phyloP scores from a whole-genome alignment of 371 early-diverging fungal species.

The Mortierella sp. region DNA sequence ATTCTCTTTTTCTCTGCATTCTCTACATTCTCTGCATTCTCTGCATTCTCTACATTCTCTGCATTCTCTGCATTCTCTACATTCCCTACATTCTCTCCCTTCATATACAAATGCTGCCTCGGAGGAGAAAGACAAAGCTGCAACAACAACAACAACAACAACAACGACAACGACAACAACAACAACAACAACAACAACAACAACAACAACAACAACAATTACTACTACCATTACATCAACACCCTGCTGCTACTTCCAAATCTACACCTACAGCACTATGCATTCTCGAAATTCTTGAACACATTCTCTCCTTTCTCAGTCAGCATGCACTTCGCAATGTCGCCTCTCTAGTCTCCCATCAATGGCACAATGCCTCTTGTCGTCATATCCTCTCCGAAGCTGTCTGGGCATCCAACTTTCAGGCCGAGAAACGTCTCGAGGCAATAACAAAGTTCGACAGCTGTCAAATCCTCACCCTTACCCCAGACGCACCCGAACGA shows the following conservation, averaged over 20 bases:
- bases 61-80: not conserved
- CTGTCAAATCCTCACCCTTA: slow-evolving; percentile 23
- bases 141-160: not conserved
- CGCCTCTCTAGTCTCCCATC: slow-evolving; percentile 13
- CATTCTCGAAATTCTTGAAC: slow-evolving; percentile 31
- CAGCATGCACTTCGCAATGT: slow-evolving; percentile 16
- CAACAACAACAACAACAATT: not conserved
- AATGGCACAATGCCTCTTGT: slow-evolving; percentile 13
- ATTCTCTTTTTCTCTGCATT: not conserved
- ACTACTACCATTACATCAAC: not conserved
- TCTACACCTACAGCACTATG: slow-evolving; percentile 16
- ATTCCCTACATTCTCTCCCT: not conserved
- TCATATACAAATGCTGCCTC: not conserved
- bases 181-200: not conserved
- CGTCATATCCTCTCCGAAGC: slow-evolving; percentile 5
- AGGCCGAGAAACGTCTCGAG: slow-evolving; percentile 21
- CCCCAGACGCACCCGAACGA: slow-evolving; percentile 17
- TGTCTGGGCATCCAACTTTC: slow-evolving; percentile 35
- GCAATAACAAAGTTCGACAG: slow-evolving; percentile 9
- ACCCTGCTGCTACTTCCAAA: not conserved
- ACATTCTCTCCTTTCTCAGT: slow-evolving; percentile 30
- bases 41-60: not conserved
- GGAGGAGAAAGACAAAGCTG: not conserved
- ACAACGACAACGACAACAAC: not conserved
- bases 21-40: not conserved